These are phyloP conservation scores for Arxiozyma slooffiae DNA, from an alignment of 1,139 yeast genomes.

Conservation along the genomic window DNA sequence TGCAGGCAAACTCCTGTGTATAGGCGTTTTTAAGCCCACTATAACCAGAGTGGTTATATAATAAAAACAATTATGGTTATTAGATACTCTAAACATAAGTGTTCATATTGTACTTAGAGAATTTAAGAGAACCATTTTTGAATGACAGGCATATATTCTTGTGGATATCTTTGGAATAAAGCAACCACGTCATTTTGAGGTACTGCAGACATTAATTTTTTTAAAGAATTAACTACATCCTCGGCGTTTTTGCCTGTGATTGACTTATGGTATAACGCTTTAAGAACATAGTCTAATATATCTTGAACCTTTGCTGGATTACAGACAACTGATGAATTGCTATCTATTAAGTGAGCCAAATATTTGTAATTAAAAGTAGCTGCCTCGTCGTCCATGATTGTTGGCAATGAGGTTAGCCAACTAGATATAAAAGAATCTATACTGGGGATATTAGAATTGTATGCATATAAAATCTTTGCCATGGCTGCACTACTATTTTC, in stretches of 20 bases:
- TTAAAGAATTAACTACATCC: conserved; percentile 51
- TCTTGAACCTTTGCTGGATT: conserved; percentile 45
- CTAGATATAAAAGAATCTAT: conserved; percentile 53
- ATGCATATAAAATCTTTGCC: conserved; percentile 63
- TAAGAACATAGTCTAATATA: conserved; percentile 63
- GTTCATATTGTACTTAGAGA: background rate
- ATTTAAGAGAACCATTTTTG: conserved; percentile 49
- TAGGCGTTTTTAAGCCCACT: background rate
- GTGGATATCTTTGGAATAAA: conserved; percentile 52
- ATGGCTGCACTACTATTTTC: conserved; percentile 78
- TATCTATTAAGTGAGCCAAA: conserved; percentile 62
- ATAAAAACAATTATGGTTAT: too few species aligned
- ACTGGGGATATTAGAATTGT: conserved; percentile 49
- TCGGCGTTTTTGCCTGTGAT: conserved; percentile 64
- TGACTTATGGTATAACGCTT: conserved; percentile 62
- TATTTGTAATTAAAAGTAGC: conserved; percentile 82
- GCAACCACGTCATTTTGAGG: conserved; percentile 58
- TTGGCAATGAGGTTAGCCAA: conserved; percentile 80
- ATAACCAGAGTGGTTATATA: too few species aligned
- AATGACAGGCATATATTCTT: conserved; percentile 51
- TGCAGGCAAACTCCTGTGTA: background rate
- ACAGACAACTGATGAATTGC: conserved; percentile 51
- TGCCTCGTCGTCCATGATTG: conserved; percentile 75
- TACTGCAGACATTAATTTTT: conserved; percentile 36
- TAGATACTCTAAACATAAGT: too few species aligned